Conservation (phyloP, 208 protist species). For the Leishmania arabica region DNA sequence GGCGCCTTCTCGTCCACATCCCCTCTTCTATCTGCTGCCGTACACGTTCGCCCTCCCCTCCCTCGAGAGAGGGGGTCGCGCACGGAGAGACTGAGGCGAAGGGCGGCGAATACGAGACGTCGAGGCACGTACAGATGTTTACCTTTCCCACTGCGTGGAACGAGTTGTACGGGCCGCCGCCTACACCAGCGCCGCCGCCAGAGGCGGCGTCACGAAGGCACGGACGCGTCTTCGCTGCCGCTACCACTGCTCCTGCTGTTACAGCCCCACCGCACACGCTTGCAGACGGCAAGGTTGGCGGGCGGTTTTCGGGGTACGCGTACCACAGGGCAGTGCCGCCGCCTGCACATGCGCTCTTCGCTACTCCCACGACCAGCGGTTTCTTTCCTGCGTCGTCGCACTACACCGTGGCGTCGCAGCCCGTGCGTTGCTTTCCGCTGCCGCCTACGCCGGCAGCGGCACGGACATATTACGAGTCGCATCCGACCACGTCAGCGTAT, state of each 20-base stretch:
- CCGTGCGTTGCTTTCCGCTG: constrained; percentile 15
- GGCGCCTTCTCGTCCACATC: not conserved
- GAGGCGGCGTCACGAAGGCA: not conserved
- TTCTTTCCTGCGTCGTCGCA: not conserved
- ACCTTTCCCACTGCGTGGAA: constrained; percentile 14
- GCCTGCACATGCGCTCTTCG: not conserved
- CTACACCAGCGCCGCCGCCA: not conserved
- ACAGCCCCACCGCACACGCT: not conserved
- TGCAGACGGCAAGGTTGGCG: not conserved
- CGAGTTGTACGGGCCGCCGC: constrained; percentile 5
- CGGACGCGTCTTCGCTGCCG: not conserved
- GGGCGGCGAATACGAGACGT: not conserved
- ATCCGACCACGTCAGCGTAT: not conserved
- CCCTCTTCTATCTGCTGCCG: not conserved
- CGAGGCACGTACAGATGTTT: not conserved
- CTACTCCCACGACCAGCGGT: not conserved
- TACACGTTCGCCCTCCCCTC: not conserved
- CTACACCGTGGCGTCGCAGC: constrained; percentile 20
- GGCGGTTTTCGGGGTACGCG: not conserved
- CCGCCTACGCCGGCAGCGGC: not conserved
- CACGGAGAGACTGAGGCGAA: not conserved
- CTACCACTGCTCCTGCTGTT: not conserved
- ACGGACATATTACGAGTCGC: not conserved
- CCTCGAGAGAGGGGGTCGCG: not conserved
- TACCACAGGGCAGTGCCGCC: not conserved